These are phyloP conservation scores for Venturiaceae sp. DNA, from an alignment of 2,329 filamentous ascomycete species.

Conservation along the genomic window DNA sequence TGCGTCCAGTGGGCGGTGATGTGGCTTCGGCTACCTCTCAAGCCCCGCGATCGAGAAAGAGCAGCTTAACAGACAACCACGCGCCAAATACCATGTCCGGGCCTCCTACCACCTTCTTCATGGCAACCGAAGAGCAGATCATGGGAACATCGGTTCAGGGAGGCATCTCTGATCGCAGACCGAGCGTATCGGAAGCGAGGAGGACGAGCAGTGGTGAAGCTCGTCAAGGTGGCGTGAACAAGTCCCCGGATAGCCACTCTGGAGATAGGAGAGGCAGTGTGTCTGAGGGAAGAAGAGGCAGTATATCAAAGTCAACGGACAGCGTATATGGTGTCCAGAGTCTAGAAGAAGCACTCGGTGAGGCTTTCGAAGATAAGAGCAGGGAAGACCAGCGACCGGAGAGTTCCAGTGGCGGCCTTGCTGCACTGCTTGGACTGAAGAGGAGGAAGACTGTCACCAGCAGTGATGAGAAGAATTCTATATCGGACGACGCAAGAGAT, in stretches of 20 bases:
- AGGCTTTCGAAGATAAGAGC: constrained; percentile 24
- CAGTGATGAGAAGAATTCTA: constrained; percentile 17
- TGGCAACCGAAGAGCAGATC: constrained; percentile 41
- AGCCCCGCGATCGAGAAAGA: constrained; percentile 15
- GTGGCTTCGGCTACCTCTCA: not conserved
- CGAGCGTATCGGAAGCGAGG: not conserved
- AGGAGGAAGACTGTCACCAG: constrained; percentile 18
- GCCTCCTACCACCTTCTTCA: constrained; percentile 44
- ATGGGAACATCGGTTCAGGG: not conserved
- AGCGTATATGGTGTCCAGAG: constrained; percentile 49
- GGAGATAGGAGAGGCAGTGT: constrained; percentile 11
- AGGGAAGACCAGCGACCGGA: constrained; percentile 17
- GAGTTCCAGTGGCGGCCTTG: constrained; percentile 11
- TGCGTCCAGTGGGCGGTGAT: not conserved
- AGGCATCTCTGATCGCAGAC: not conserved
- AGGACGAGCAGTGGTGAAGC: not conserved
- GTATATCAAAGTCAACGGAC: constrained; percentile 18
- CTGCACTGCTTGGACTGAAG: constrained; percentile 11
- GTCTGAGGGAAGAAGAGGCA: not conserved
- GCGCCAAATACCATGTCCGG: not conserved
- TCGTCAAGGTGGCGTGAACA: constrained; percentile 23
- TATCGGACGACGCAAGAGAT: constrained; percentile 11
- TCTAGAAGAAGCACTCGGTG: constrained; percentile 41
- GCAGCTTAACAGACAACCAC: constrained; percentile 21
- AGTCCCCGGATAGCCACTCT: constrained; percentile 24